These are phyloP conservation scores for Pichia sp. DNA, from an alignment of 1,139 yeast genomes.

Conservation along the genomic window DNA sequence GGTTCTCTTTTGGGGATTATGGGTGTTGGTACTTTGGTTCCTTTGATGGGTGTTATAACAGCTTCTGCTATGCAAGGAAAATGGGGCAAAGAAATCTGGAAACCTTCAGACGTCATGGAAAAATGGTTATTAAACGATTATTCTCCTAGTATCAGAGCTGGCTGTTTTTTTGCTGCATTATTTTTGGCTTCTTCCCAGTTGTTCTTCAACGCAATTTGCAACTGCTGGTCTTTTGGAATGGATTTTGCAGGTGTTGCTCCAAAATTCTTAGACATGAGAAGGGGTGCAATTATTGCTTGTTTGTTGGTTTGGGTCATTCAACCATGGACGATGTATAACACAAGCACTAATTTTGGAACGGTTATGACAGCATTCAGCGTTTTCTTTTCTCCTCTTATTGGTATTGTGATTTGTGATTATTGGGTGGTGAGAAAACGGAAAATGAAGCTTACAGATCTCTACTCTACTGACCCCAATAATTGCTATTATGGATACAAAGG, in stretches of 20 bases:
- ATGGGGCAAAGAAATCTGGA: not conserved
- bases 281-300: not conserved
- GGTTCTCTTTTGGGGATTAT: not conserved
- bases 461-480: not conserved
- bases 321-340: constrained; percentile 3
- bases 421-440: not conserved
- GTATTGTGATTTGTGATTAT: not conserved
- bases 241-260: not conserved
- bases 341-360: not conserved
- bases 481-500: constrained; percentile 1
- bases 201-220: not conserved
- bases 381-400: constrained; percentile 2
- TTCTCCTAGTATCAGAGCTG: constrained; percentile 1
- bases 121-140: not conserved
- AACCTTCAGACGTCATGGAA: not conserved
- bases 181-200: not conserved
- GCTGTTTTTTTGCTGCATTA: not conserved
- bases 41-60: not conserved
- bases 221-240: constrained; percentile 7
- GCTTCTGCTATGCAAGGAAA: not conserved
- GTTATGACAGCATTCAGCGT: constrained; percentile 5
- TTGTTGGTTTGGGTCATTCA: constrained; percentile 3
- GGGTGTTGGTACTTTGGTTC: not conserved
- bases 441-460: not conserved
- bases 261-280: not conserved